These are phyloP conservation scores for Mallotus repandus DNA, from an alignment of 441 rosid species.

Conservation along the genomic window DNA sequence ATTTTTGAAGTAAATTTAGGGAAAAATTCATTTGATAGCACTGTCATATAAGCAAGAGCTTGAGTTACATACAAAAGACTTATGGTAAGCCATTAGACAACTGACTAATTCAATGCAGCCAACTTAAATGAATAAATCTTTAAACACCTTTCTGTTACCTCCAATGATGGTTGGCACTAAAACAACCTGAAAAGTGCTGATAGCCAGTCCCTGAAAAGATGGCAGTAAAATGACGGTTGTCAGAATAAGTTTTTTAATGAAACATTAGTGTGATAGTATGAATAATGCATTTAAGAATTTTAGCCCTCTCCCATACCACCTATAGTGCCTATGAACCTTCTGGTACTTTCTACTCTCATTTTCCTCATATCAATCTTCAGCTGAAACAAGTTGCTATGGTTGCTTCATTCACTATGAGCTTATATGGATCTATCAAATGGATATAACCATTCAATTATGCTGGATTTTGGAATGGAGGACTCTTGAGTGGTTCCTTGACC, in stretches of 20 bases:
- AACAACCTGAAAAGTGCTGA: constrained; percentile 97
- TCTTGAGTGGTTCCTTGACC: not conserved
- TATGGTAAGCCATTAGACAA: not conserved
- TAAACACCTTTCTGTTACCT: constrained; percentile 42
- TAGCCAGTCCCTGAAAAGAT: constrained; percentile 71
- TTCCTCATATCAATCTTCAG: not conserved
- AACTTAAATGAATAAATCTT: constrained; percentile 12
- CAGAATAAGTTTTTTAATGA: constrained; percentile 15
- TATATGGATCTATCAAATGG: not conserved
- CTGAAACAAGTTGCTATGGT: not conserved
- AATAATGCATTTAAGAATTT: not conserved
- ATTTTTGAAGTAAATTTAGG: constrained; percentile 88
- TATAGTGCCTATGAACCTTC: not conserved
- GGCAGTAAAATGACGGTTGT: constrained; percentile 10
- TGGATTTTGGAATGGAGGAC: constrained; percentile 3
- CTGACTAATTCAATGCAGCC: constrained; percentile 13
- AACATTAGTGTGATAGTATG: not conserved
- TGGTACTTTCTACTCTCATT: not conserved
- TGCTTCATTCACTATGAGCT: not conserved
- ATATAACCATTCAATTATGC: not conserved
- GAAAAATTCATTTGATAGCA: constrained; percentile 83
- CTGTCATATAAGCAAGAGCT: constrained; percentile 42
- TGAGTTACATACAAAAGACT: not conserved
- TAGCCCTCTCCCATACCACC: not conserved
- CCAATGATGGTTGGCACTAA: constrained; percentile 79